Evolutionary conservation across 345 rosid species (phyloP).

Genomic region (Pistacia atlantica): DNA sequence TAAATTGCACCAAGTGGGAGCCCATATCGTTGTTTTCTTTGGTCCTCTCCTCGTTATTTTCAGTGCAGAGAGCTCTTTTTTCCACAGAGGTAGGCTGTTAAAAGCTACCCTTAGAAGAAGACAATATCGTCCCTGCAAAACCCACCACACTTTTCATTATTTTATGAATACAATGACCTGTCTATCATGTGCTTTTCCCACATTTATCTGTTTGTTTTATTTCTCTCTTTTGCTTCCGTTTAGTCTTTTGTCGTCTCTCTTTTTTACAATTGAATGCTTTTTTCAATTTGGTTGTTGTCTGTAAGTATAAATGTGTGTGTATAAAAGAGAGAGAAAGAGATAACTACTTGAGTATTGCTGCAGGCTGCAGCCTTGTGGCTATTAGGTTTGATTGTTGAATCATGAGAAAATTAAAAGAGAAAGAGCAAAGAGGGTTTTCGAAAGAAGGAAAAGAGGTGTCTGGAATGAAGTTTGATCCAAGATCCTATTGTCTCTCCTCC

Average conservation of each 20-base stretch:
- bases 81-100: constrained; percentile 32
- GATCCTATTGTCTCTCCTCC: constrained; percentile 35
- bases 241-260: constrained; percentile 23
- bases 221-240: constrained; percentile 10
- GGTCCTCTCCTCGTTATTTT: constrained; percentile 39
- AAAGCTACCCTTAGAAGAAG: constrained; percentile 44
- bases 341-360: constrained; percentile 23
- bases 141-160: constrained; percentile 44
- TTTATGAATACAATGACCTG: constrained; percentile 48
- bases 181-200: constrained; percentile 49
- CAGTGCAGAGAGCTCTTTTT: constrained; percentile 35
- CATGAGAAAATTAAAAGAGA: constrained; percentile 26
- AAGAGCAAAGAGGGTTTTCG: constrained; percentile 4
- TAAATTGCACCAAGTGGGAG: constrained; percentile 29
- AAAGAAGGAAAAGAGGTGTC: constrained; percentile 49
- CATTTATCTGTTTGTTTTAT: constrained; percentile 15
- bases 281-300: background rate
- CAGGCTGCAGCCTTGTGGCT: constrained; percentile 30
- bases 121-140: constrained; percentile 52
- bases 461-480: constrained; percentile 81
- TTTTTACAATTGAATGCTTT: constrained; percentile 2
- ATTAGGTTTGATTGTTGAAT: constrained; percentile 35
- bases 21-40: constrained; percentile 28
- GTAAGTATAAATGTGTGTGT: background rate
- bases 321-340: background rate